Percentiles rank a stretch among this genome's conserved stretches.
Conservation (phyloP, 495 filamentous ascomycete genomes). For the Aspergillus bertholletiae region DNA sequence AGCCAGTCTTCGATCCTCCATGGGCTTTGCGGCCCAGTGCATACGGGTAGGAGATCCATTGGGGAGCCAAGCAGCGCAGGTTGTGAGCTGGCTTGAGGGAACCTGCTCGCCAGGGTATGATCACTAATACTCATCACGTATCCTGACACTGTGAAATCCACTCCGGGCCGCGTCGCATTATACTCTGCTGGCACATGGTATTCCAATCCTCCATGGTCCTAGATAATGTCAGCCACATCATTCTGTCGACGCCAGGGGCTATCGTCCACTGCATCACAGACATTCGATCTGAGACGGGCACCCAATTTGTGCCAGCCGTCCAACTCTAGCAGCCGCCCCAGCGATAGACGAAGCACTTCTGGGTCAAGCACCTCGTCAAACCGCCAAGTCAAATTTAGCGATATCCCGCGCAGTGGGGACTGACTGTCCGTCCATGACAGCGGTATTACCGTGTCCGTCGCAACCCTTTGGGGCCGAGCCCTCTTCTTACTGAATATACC, state of each 20-base stretch:
- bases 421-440: not conserved
- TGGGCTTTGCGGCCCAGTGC: conserved; percentile 17
- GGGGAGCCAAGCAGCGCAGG: conserved; percentile 17
- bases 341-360: conserved; percentile 28
- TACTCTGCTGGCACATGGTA: conserved; percentile 41
- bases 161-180: conserved; percentile 22
- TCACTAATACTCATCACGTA: conserved; percentile 20
- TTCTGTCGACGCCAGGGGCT: too few species aligned
- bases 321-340: conserved; percentile 30
- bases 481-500: too few species aligned
- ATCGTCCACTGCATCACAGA: too few species aligned
- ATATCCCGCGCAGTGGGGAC: not conserved
- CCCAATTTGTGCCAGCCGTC: conserved; percentile 43
- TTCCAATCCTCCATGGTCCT: too few species aligned
- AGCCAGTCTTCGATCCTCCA: conserved; percentile 34
- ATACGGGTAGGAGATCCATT: conserved; percentile 17
- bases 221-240: too few species aligned
- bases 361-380: conserved; percentile 48
- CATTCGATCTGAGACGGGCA: conserved; percentile 23
- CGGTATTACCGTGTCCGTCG: not conserved
- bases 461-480: too few species aligned
- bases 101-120: conserved; percentile 28
- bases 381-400: conserved; percentile 14
- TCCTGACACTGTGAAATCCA: conserved; percentile 28
- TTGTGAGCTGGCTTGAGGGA: conserved; percentile 15